A percentile compares a stretch with the other conserved stretches of the same genome.
Evolutionary conservation across 768 basidiomycete genomes (phyloP).

Genomic region (Russula sp.): DNA sequence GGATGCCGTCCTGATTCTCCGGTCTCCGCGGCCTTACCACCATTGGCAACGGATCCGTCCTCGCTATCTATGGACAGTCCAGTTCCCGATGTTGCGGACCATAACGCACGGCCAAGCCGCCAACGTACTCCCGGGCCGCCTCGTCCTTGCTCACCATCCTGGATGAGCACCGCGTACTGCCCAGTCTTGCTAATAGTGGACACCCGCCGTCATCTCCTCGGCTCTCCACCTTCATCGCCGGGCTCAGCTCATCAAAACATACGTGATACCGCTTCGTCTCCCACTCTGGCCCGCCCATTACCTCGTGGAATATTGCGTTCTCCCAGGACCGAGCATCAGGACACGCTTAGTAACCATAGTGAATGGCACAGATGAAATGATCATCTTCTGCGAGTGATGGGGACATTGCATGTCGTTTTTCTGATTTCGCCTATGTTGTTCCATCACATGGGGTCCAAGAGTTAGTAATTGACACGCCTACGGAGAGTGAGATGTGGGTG

Average conservation of each 20-base stretch:
- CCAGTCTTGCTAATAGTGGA: neutral
- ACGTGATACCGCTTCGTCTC: no score
- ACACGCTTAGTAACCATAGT: no score
- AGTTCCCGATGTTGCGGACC: neutral
- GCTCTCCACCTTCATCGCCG: slow-evolving; percentile 18
- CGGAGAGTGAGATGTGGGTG: no score
- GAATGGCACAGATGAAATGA: no score
- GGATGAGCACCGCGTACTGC: neutral
- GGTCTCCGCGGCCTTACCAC: neutral
- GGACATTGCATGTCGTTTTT: no score
- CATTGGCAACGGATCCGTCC: neutral
- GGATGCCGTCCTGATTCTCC: neutral
- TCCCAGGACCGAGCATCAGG: no score
- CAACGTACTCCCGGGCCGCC: slow-evolving; percentile 2
- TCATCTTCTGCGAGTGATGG: no score
- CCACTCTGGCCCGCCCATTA: no score
- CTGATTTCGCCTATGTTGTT: no score
- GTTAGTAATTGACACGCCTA: no score
- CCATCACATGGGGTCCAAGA: no score
- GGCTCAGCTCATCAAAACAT: neutral
- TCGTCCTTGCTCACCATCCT: slow-evolving; percentile 8
- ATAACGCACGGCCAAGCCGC: neutral
- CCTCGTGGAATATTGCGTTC: no score
- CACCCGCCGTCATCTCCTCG: slow-evolving; percentile 16
- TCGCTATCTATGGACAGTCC: neutral